Percentiles rank a stretch among this genome's conserved stretches.
Conservation (phyloP, 2,329 filamentous ascomycete genomes). For the Chrysoporthe austroafricana region DNA sequence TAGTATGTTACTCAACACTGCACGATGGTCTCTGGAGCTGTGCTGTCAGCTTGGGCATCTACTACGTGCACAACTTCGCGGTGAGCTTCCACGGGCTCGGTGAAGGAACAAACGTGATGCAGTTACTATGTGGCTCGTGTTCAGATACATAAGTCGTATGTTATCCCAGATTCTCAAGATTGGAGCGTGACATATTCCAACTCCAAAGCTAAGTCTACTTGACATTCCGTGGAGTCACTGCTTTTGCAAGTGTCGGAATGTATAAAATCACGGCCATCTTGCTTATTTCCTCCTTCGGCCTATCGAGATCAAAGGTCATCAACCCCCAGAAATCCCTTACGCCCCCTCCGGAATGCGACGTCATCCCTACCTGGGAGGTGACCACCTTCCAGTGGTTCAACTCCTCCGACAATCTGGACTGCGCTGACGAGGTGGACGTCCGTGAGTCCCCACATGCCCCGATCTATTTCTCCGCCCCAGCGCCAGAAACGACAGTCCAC, state of each 20-base stretch:
- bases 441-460: not conserved
- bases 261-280: not conserved
- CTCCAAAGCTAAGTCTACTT: not conserved
- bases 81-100: not conserved
- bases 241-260: not conserved
- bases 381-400: conserved; percentile 19
- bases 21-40: not conserved
- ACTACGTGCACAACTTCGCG: not conserved
- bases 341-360: conserved; percentile 19
- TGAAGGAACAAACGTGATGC: not conserved
- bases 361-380: conserved; percentile 23
- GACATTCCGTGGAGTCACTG: no score
- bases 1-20: not conserved
- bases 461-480: not conserved
- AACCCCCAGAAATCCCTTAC: conserved; percentile 9
- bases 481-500: no score
- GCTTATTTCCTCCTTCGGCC: not conserved
- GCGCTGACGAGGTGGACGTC: conserved; percentile 4
- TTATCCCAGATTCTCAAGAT: not conserved
- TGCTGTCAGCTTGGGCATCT: not conserved
- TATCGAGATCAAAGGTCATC: not conserved
- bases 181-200: not conserved
- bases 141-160: not conserved
- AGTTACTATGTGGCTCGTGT: not conserved
- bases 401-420: conserved; percentile 21